phyloP scores from a whole-genome alignment of 2,329 filamentous ascomycete genomes.

The Penicillium sp. region DNA sequence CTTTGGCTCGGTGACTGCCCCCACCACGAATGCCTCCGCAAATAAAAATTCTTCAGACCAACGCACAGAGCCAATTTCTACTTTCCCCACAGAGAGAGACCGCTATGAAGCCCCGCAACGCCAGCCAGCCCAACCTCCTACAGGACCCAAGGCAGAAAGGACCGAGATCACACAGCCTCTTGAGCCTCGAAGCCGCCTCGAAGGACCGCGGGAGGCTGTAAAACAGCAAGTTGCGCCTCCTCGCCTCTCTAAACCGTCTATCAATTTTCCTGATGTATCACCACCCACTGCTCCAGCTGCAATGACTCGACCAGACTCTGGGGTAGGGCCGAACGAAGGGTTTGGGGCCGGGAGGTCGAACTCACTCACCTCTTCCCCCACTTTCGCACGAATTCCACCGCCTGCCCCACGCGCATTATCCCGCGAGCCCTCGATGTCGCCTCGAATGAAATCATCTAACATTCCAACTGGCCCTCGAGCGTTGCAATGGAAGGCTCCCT shows the following conservation, averaged over 20 bases:
- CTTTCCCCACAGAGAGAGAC: conserved; percentile 26
- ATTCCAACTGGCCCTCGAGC: conserved; percentile 46
- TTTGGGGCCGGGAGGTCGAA: conserved; percentile 20
- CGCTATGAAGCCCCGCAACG: conserved; percentile 22
- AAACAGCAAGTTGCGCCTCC: conserved; percentile 28
- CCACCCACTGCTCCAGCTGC: conserved; percentile 41
- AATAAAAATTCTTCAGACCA: conserved; percentile 24
- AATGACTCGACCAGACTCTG: conserved; percentile 31
- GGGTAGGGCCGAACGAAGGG: conserved; percentile 21
- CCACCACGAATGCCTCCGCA: conserved; percentile 24
- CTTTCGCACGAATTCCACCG: conserved; percentile 25
- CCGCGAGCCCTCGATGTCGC: conserved; percentile 38
- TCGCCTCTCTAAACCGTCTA: conserved; percentile 27
- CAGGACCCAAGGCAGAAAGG: conserved; percentile 47
- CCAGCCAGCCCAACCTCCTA: conserved; percentile 40
- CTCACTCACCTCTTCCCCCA: conserved; percentile 28
- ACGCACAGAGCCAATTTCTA: conserved; percentile 5
- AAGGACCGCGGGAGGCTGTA: conserved; percentile 23
- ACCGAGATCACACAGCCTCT: conserved; percentile 24
- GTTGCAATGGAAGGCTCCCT: conserved; percentile 32
- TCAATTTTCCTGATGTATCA: conserved; percentile 31
- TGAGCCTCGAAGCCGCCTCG: conserved; percentile 29
- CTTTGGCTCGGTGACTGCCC: conserved; percentile 41
- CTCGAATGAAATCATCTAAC: conserved; percentile 36
- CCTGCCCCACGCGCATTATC: conserved; percentile 31